Base-by-base conservation (phyloP, 768 basidiomycete genomes). In the Russula griseocarnosa region DNA sequence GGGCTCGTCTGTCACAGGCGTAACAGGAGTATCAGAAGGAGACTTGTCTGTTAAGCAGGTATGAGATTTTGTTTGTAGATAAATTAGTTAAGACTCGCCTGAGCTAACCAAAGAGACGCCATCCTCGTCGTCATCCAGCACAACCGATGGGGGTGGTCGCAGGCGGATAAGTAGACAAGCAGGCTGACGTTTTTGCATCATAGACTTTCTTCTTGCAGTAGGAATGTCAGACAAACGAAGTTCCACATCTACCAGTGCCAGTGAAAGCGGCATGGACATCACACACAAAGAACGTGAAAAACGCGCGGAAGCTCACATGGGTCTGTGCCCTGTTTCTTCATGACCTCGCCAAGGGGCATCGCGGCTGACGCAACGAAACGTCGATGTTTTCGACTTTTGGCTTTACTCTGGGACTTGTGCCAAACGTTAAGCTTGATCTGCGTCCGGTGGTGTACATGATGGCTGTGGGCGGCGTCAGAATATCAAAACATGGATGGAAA, bases 391-490 rank as follows among this genome's bases (percentile, higher is more conserved):
- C 75, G 72, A 71, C 85, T 87, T 72, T 85, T 81, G 4, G 62
- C 55, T 77, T 87, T 90, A 70, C 81, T 84, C 50, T 78, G 77
- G 0, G 87, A 79, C 22, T 77, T 79, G 58, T 85, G 78, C 74
- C 83, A 87, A 1, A 90, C 73, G 30, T 80, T 76, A 44, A 90
- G 76, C 16, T 82, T 80, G 40, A 88, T 66, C 24, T 69, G 70
- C 0, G 85, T 83, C 28, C 72, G 70, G 1, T 65, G 55, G 24
- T 76, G 70, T 0, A 72, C 77, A 16, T 80, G 75, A 24, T 74
- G 71, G 42, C 86, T 87, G 56, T 10, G 5, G 13, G 14, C 0
- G 50, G 61, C 42, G 56, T 36, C 13, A 30, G 26, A 52, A 10
- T 7, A 34, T 13, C 0, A 20, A 30, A n/a, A 57, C 14, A 22